Base-by-base conservation (phyloP, 306 rosid genomes). In the Trifolium fragiferum region DNA sequence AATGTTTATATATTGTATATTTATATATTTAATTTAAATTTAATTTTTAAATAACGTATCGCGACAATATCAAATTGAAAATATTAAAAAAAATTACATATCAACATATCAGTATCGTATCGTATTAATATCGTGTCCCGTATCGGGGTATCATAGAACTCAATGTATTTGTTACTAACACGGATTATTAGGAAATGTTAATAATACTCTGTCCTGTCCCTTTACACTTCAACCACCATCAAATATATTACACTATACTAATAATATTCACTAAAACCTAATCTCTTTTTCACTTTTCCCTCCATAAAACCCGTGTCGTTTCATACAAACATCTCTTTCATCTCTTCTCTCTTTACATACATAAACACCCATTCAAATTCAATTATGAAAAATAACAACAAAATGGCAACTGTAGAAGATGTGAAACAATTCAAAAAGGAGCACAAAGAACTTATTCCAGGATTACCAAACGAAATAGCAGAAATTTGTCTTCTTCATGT, bases 401-500 rank as follows among this genome's bases (percentile, higher is more conserved):
- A 51, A 73, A 84, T 81, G 83, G 68, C n/a, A 27, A 9, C 41
- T 8, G 13, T 3, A 7, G 33, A 61, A 61, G 38, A 62, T 4
- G 51, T 16, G 13, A 61, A 19, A 8, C 7, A 23, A 10, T 25
- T 13, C 57, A 75, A 55, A 35, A 16, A 30, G 1, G 11, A 44
- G 40, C 43, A 25, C 10, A 8, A 43, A 37, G 20, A 75, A 49
- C 78, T 90, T 53, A 88, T 90, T 67, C 92, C 89, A 0, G 93
- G 90, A 1, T 76, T 90, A 2, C 93, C 96, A 0, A 54, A 88
- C 67, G 89, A 88, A 75, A 76, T 90, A 15, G 80, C 93, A 6
- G 87, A 82, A 78, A 82, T 90, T 0, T 90, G 96, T 72, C 93
- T 90, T 18, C 87, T 88, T 16, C 88, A 67, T 37, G 81, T 90